Base-by-base conservation (phyloP, 768 basidiomycete species). In the Rhodocollybia butyracea region DNA sequence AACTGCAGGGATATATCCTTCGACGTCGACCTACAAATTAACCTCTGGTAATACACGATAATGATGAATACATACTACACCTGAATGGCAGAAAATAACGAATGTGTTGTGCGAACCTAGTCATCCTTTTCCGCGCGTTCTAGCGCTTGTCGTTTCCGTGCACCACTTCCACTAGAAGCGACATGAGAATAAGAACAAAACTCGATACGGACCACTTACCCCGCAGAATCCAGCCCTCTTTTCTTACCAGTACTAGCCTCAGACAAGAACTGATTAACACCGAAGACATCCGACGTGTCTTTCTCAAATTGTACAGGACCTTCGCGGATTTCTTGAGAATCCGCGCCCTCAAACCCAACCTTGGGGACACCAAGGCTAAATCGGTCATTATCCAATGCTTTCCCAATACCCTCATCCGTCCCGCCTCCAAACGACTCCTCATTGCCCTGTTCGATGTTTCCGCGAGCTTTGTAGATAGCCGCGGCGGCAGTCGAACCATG, bases 251-350 rank as follows among this genome's bases (percentile, higher is more conserved):
- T 86, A 80, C 93, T 97, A 17, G 96, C 97, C 70, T 94, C 92
- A 67, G 98, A 93, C 77, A 98, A 80, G 77, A 99, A 98, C 68
- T 96, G 87, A 71, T 97, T 91, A 59, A 98, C 78, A 59, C 96
- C 96, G 66, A 98, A 98, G 19, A 98, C 93, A 79, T 98, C 96
- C n/a, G 85, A 82, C 1, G 89, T 85, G 65, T 99, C 96, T 76
- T 98, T 97, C 77, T 99, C 97, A 65, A 99, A 99, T 66, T 98
- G 94, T 39, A 99, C 97, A 22, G 97, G 97, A 1, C 97, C 97
- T 64, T 93, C 91, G 54, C 86, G 75, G 26, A 88, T 78, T 66
- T 94, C 94, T 67, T 90, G 89, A 19, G 89, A 88, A 38, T 76
- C 78, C 13, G 95, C 91, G 46, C 96, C 96, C 67, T 96, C 93